Percentiles rank a stretch among this genome's conserved stretches.
Conservation (phyloP, 306 rosid species). For the Morella rubra region DNA sequence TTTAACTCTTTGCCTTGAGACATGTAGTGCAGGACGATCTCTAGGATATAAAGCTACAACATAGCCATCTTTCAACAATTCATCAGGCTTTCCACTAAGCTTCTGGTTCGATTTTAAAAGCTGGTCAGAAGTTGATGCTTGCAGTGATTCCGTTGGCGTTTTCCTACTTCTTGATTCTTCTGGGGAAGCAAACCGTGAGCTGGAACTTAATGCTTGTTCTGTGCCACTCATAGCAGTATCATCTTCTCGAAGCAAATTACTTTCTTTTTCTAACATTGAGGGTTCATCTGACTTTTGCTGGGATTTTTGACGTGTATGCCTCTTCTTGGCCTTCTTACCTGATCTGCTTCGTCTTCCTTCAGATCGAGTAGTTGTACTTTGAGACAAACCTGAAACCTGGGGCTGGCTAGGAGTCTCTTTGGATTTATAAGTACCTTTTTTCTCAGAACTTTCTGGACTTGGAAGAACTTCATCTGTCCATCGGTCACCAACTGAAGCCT, state of each 20-base stretch:
- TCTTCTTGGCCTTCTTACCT: conserved; percentile 91
- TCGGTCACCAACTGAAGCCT: conserved; percentile 57
- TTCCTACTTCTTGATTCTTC: conserved; percentile 82
- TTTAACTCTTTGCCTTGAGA: conserved; percentile 87
- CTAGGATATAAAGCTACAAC: conserved; percentile 77
- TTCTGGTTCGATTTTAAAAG: conserved; percentile 51
- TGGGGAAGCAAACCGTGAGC: conserved; percentile 73
- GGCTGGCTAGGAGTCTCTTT: conserved; percentile 60
- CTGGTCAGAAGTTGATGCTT: conserved; percentile 58
- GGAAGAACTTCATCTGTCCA: conserved; percentile 46
- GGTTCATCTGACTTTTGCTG: conserved; percentile 64
- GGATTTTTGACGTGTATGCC: conserved; percentile 77
- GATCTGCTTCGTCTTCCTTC: conserved; percentile 90
- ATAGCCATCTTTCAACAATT: conserved; percentile 80
- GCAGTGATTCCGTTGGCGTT: conserved; percentile 69
- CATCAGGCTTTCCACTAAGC: conserved; percentile 69
- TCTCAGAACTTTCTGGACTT: conserved; percentile 67
- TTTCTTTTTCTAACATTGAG: conserved; percentile 64
- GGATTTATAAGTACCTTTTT: conserved; percentile 50
- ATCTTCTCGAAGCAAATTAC: conserved; percentile 67
- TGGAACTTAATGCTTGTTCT: conserved; percentile 82
- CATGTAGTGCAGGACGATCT: conserved; percentile 65
- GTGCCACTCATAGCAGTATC: conserved; percentile 94
- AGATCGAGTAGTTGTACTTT: conserved; percentile 53
- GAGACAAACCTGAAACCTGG: conserved; percentile 71